phyloP scores from a whole-genome alignment of 2,329 filamentous ascomycete genomes.

The Neurospora sp. region DNA sequence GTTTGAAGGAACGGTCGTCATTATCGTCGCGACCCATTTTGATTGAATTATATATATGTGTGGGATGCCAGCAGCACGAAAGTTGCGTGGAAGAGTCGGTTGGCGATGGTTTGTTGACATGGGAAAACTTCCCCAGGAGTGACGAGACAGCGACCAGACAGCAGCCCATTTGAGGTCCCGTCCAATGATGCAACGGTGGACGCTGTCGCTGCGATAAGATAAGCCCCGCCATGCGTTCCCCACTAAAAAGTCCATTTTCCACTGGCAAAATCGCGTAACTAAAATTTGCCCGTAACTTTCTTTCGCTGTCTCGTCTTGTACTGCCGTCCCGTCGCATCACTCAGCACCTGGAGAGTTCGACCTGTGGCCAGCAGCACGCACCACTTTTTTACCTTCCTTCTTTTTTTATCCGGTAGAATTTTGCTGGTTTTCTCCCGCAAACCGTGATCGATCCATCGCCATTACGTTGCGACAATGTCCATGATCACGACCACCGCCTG shows the following conservation, averaged over 20 bases:
- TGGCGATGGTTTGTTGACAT: not conserved
- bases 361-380: not conserved
- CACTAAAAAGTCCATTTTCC: constrained; percentile 27
- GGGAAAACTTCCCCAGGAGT: not conserved
- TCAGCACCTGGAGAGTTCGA: not conserved
- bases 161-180: not conserved
- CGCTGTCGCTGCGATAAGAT: constrained; percentile 22
- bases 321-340: not conserved
- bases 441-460: not conserved
- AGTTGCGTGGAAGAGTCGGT: not conserved
- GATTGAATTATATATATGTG: not conserved
- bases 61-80: not conserved
- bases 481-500: constrained; percentile 71
- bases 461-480: constrained; percentile 33
- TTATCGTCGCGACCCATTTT: constrained; percentile 23
- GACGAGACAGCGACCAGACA: not conserved
- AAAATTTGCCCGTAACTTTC: not conserved
- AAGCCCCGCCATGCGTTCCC: constrained; percentile 21
- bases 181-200: not conserved
- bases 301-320: not conserved
- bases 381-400: not conserved
- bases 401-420: not conserved
- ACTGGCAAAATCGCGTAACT: constrained; percentile 4
- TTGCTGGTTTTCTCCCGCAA: not conserved
- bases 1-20: constrained; percentile 38